Evolutionary conservation across 805 yeast genomes (phyloP).

Genomic region (Lachancea cidri): DNA sequence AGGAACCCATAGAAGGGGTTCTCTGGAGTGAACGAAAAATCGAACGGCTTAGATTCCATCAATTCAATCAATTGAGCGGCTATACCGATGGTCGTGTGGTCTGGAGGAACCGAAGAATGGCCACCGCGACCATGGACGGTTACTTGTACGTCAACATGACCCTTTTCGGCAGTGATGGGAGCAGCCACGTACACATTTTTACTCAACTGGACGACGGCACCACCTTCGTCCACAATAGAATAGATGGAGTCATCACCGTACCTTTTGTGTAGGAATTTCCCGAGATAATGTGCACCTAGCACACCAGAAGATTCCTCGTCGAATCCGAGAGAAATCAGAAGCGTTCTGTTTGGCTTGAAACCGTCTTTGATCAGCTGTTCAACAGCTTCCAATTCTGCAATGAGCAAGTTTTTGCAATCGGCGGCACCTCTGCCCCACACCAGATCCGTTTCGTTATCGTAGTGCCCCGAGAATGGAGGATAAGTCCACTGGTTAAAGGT

Average conservation of each 20-base stretch:
- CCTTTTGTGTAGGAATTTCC: conserved; percentile 41
- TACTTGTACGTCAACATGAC: conserved; percentile 48
- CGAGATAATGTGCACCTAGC: conserved; percentile 52
- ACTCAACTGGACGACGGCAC: conserved; percentile 37
- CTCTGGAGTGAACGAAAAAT: conserved; percentile 33
- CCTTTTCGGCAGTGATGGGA: conserved; percentile 60
- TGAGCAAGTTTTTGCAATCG: conserved; percentile 69
- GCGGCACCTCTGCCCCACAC: conserved; percentile 75
- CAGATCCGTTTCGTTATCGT: conserved; percentile 48
- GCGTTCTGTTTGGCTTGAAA: conserved; percentile 54
- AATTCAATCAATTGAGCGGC: conserved; percentile 50
- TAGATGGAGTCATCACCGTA: conserved; percentile 60
- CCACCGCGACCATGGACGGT: conserved; percentile 65
- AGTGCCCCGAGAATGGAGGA: conserved; percentile 65
- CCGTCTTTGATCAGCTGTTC: conserved; percentile 48
- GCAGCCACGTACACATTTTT: conserved; percentile 43
- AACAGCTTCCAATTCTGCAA: conserved; percentile 61
- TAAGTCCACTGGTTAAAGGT: conserved; percentile 58
- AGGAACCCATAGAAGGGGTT: conserved; percentile 58
- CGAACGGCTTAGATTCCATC: conserved; percentile 52
- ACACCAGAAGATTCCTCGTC: conserved; percentile 74
- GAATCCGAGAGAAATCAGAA: conserved; percentile 64
- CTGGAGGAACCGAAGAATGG: conserved; percentile 74
- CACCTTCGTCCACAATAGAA: conserved; percentile 69
- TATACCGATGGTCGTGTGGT: conserved; percentile 75